Conservation (phyloP, 768 basidiomycete genomes). For the Pleurotus citrinopileatus region DNA sequence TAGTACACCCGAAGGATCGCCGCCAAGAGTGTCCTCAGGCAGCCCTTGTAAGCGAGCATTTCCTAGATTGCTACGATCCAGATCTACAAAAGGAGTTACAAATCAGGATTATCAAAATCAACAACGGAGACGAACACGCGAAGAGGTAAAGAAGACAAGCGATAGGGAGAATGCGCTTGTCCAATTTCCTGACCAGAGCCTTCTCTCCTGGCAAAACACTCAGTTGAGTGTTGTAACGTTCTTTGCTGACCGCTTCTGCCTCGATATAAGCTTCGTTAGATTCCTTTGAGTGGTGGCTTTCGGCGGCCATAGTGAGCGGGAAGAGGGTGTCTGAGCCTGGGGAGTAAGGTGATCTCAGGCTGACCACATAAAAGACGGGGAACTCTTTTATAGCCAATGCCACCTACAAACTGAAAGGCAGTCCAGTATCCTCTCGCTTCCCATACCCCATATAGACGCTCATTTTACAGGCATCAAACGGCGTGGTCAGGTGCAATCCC, state of each 20-base stretch:
- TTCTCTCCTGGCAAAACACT: constrained; percentile 37
- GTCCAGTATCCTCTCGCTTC: too few species aligned
- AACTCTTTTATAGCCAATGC: too few species aligned
- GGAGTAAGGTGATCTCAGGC: too few species aligned
- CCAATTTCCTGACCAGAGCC: constrained; percentile 60
- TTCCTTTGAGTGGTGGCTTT: constrained; percentile 1
- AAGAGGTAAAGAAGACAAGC: constrained; percentile 74
- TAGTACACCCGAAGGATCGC: constrained; percentile 64
- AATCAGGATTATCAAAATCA: not conserved
- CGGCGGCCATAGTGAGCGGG: too few species aligned
- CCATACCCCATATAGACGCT: too few species aligned
- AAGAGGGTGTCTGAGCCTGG: too few species aligned
- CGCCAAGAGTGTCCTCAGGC: constrained; percentile 58
- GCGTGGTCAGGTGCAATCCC: too few species aligned
- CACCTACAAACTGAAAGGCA: too few species aligned
- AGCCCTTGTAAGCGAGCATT: constrained; percentile 78
- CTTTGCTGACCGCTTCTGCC: constrained; percentile 11
- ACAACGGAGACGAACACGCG: constrained; percentile 51
- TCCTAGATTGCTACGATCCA: constrained; percentile 78
- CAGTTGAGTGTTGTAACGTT: constrained; percentile 10
- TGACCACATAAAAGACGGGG: too few species aligned
- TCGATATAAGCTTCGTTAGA: constrained; percentile 14
- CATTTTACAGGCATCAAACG: too few species aligned
- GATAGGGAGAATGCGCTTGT: constrained; percentile 66
- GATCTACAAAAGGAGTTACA: constrained; percentile 31